phyloP scores from a whole-genome alignment of 2,329 filamentous ascomycete species.

The Fusarium ambrosium region DNA sequence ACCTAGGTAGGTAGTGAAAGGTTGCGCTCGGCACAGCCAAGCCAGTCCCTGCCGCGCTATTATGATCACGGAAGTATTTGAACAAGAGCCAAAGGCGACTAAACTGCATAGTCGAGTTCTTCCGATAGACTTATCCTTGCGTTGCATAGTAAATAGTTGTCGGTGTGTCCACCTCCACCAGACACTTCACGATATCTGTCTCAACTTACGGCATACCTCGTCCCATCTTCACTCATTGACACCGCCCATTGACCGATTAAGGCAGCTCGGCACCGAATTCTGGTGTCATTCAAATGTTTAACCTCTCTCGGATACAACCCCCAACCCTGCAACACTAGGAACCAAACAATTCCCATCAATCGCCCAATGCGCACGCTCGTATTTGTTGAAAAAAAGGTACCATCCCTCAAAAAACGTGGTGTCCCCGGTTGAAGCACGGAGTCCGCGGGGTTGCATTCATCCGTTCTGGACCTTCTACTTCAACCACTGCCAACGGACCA shows the following conservation, averaged over 20 bases:
- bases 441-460: neutral
- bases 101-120: neutral
- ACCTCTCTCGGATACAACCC: neutral
- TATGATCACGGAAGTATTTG: neutral
- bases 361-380: neutral
- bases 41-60: neutral
- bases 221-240: neutral
- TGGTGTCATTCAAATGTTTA: neutral
- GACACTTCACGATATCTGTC: neutral
- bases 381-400: neutral
- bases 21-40: neutral
- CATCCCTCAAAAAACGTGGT: neutral
- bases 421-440: neutral
- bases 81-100: neutral
- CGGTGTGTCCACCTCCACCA: neutral
- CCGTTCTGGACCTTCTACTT: neutral
- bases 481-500: neutral
- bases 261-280: neutral
- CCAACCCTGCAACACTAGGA: neutral
- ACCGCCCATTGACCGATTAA: neutral
- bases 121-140: neutral
- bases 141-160: neutral
- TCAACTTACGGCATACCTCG: neutral
- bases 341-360: constrained; percentile 9
- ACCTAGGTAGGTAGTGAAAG: neutral